These are phyloP conservation scores for Hortiboletus flavorubellus DNA, from an alignment of 768 basidiomycete genomes.

Conservation along the genomic window DNA sequence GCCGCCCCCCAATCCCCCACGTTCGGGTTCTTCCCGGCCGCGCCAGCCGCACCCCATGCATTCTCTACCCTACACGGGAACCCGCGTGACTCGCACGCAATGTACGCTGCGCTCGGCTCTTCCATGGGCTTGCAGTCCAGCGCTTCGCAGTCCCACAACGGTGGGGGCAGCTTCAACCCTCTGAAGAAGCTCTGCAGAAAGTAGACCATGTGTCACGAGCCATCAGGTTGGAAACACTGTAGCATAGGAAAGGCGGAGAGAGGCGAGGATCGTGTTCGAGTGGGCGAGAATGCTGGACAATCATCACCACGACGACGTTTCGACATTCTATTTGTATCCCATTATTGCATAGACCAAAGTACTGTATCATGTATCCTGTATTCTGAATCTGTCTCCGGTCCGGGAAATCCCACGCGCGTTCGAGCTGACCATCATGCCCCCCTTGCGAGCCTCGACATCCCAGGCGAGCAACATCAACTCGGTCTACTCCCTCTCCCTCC, in stretches of 20 bases:
- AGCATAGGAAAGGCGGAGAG: conserved; percentile 21
- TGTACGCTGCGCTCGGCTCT: conserved; percentile 51
- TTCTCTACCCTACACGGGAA: conserved; percentile 56
- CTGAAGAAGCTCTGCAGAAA: conserved; percentile 38
- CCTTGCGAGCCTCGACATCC: conserved; percentile 24
- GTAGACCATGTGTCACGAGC: conserved; percentile 8
- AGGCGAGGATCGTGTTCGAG: background rate
- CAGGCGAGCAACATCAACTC: conserved; percentile 36
- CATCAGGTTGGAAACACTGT: conserved; percentile 14
- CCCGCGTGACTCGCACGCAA: conserved; percentile 56
- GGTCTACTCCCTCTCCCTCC: conserved; percentile 63
- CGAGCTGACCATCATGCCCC: conserved; percentile 29
- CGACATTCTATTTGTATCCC: conserved; percentile 25
- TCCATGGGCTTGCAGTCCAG: conserved; percentile 23
- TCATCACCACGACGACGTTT: conserved; percentile 5
- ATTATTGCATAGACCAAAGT: conserved; percentile 14
- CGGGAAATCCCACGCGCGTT: conserved; percentile 28
- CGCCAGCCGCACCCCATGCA: conserved; percentile 52
- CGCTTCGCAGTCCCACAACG: conserved; percentile 24
- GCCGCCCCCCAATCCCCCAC: conserved; percentile 50
- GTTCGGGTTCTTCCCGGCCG: conserved; percentile 58
- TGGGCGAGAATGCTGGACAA: background rate
- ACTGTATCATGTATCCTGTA: conserved; percentile 17
- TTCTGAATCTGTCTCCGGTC: conserved; percentile 14
- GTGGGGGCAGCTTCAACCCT: conserved; percentile 25